Conservation (phyloP, 31 red algal genomes). For the Asparagopsis taxiformis region DNA sequence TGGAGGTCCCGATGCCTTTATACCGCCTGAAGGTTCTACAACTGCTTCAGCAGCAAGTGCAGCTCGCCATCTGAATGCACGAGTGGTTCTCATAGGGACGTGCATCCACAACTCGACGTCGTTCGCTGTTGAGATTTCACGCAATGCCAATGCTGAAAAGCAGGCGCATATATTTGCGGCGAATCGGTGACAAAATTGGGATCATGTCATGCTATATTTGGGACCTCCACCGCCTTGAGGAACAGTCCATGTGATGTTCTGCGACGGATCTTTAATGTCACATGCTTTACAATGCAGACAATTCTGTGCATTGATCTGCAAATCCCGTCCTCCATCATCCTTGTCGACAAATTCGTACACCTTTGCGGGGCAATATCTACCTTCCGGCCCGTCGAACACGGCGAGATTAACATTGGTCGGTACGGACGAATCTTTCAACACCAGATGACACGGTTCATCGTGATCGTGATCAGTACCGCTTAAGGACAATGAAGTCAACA, state of each 20-base stretch:
- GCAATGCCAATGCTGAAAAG: conserved; percentile 32
- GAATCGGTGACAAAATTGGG: background rate
- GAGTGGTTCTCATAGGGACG: conserved; percentile 71
- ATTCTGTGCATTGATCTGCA: conserved; percentile 98
- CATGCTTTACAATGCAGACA: conserved; percentile 99
- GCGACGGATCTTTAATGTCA: conserved; percentile 96
- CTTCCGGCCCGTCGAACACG: conserved; percentile 81
- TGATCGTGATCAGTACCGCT: conserved; percentile 98
- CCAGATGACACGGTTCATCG: conserved; percentile 91
- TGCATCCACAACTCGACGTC: conserved; percentile 86
- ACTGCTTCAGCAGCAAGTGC: conserved; percentile 71
- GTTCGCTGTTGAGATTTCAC: conserved; percentile 74
- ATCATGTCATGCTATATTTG: conserved; percentile 92
- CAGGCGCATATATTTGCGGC: background rate
- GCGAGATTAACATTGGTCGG: conserved; percentile 72
- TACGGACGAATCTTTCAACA: conserved; percentile 54
- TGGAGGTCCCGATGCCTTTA: conserved; percentile 54
- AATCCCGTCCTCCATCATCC: conserved; percentile 13
- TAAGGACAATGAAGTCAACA: conserved; percentile 82
- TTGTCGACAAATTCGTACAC: conserved; percentile 96
- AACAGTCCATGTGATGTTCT: conserved; percentile 97
- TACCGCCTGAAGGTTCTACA: conserved; percentile 72
- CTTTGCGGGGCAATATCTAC: conserved; percentile 90
- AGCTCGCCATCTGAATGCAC: conserved; percentile 45
- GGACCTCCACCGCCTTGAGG: conserved; percentile 96